Base-by-base conservation (phyloP, 768 basidiomycete species). In the Podaxis sp. region DNA sequence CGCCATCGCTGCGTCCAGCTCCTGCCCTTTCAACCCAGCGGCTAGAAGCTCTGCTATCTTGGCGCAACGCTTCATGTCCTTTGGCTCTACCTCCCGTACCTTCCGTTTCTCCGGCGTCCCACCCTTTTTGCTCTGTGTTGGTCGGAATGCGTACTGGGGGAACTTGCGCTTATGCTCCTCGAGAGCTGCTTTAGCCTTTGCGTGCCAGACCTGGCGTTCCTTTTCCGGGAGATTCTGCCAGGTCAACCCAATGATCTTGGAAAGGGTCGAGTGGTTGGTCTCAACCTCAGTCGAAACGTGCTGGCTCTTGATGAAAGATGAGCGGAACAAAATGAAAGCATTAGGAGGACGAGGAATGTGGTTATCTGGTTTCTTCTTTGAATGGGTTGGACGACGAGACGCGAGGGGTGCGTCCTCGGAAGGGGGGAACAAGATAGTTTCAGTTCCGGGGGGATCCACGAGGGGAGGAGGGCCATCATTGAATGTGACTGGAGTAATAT, bases 261-360 rank as follows among this genome's bases (percentile, higher is more conserved):
- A 91, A 16, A 92, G 77, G 3, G 90, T 91, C 66, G 86, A 88
- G 74, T 91, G 90, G 70, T 89, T 91, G 32, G 88, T 89, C 77
- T 92, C 90, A 62, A 91, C 86, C 60, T 82, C 84, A 6, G 87
- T 83, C 7, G 89, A 85, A 64, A 92, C 89, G 65, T 88, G 88
- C 66, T 89, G 86, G 65, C 77, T 81, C 74, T 89, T 89, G 71
- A 91, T 89, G 73, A 91, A 91, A 0, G 87, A 86, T 0, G 89
- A 89, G 63, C 90, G 87, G 79, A 92, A 93, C 67, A 93, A 82
- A 69, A 92, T 93, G 75, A 93, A 93, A 25, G 90, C 91, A 67
- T 93, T 92, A 1, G 90, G 89, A 1, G 90, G 90, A 46, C 90
- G 88, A 16, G 90, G 90, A 63, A 93, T 89, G 70, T 91, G 88